Evolutionary conservation across 768 basidiomycete genomes (phyloP), one percentile per base, ranked within the genome.

Genomic region (Tephrocybe sp.): DNA sequence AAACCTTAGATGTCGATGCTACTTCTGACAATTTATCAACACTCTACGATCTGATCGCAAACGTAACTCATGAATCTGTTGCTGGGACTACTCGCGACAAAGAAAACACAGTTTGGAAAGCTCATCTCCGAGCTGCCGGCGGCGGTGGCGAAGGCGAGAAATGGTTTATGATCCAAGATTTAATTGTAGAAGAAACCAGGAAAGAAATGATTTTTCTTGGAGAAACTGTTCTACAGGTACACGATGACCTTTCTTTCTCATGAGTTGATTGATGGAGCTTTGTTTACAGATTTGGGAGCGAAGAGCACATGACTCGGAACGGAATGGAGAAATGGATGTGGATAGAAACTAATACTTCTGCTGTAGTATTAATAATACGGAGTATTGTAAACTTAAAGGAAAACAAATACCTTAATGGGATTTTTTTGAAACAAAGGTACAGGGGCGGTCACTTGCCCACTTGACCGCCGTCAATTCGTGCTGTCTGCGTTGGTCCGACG

Each of bases 131-230:
- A 52, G 84, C 84, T 42, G 82, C 82, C 24, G 80, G 83, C 15
- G 86, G 84, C 42, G 86, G 85, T 13, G 88, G 85, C 28, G 89
- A 94, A 54, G 78, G 74, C 42, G 95, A 98, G 68, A 92, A 88
- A 64, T 98, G 97, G 97, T 89, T 91, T 66, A 86, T 92, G 73
- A 87, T 98, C 42, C 93, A 98, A 68, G 96, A 99, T 72, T 75
- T 99, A 49, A 89, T 95, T 53, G 95, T 99, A 9, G 89, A 93
- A 64, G 95, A 98, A 62, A 89, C 92, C n/a, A 77, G 93, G 51
- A 92, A 90, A 68, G 93, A 97, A 64, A 94, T 99, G 92, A 96
- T 99, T 46, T 94, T 97, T 65, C 73, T 99, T 28, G 96, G 95
- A 22, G 97, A 98, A 67, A 92, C 89, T n/a, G 87, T 96, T 26